Percentiles rank a stretch among this genome's conserved stretches.
These are phyloP conservation scores for Larix kaempferi DNA, from an alignment of 75 land plant genomes.

Conservation along the genomic window DNA sequence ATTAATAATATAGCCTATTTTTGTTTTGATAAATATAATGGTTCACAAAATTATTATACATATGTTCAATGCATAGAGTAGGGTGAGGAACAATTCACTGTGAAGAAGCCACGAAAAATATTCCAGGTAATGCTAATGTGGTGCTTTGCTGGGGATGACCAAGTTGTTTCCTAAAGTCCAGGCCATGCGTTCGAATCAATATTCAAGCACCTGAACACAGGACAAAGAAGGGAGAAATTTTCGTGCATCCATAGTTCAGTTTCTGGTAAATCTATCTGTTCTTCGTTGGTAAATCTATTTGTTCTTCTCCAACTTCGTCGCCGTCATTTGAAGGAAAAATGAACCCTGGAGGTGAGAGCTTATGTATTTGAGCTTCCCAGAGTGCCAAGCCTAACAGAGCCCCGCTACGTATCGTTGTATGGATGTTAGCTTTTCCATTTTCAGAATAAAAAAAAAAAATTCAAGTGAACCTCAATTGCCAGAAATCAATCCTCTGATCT, in stretches of 20 bases:
- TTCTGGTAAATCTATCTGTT: too few species aligned
- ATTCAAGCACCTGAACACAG: conserved; percentile 79
- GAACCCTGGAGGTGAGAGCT: conserved; percentile 34
- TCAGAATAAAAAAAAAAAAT: not conserved
- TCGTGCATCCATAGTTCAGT: conserved; percentile 63
- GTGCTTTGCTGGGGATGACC: conserved; percentile 51
- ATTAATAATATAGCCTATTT: too few species aligned
- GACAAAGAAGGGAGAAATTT: conserved; percentile 65
- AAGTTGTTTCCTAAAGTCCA: conserved; percentile 89
- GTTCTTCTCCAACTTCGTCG: not conserved
- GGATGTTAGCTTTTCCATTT: conserved; percentile 33
- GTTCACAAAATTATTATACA: too few species aligned
- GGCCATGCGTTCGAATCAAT: conserved; percentile 82
- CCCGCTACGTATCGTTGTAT: conserved; percentile 83
- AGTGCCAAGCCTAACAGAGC: conserved; percentile 70
- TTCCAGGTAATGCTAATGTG: too few species aligned
- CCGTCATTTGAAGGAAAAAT: conserved; percentile 14
- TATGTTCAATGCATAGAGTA: too few species aligned
- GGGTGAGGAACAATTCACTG: too few species aligned
- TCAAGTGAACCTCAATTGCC: too few species aligned
- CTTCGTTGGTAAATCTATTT: conserved; percentile 10
- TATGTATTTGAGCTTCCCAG: conserved; percentile 81
- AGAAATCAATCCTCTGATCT: too few species aligned
- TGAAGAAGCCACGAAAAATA: too few species aligned
- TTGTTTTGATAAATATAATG: too few species aligned